Percentiles rank a stretch among this genome's conserved stretches.
phyloP scores from a whole-genome alignment of 345 rosid species.

The Hibiscus trionum region DNA sequence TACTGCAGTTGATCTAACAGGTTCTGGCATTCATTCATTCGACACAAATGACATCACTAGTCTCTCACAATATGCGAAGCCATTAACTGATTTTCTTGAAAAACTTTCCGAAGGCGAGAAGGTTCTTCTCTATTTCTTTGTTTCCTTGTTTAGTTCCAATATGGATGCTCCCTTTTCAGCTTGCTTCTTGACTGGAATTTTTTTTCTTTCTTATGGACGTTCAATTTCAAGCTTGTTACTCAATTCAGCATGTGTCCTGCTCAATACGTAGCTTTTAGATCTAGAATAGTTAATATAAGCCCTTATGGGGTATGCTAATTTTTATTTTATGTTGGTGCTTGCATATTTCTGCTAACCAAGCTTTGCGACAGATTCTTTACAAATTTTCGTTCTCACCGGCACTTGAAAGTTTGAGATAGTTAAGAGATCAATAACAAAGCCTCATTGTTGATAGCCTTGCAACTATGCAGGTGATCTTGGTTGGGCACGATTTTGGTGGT shows the following conservation, averaged over 20 bases:
- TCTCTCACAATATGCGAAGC: slow-evolving; percentile 80
- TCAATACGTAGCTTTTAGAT: not conserved
- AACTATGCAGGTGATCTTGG: slow-evolving; percentile 72
- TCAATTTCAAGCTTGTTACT: not conserved
- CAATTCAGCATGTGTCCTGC: slow-evolving; percentile 8
- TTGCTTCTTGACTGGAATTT: not conserved
- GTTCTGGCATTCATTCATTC: slow-evolving; percentile 79
- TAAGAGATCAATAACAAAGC: not conserved
- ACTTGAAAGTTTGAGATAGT: not conserved
- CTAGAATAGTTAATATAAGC: not conserved
- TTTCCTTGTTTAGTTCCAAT: not conserved
- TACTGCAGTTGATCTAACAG: slow-evolving; percentile 82
- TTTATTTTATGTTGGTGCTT: not conserved
- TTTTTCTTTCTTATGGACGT: not conserved
- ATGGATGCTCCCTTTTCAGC: slow-evolving; percentile 3
- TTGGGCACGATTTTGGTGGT: slow-evolving; percentile 94
- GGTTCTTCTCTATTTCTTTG: slow-evolving; percentile 33
- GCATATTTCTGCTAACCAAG: not conserved
- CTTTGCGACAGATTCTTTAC: not conserved
- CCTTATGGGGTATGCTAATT: not conserved
- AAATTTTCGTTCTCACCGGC: not conserved
- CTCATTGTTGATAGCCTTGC: slow-evolving; percentile 3
- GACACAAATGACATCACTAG: slow-evolving; percentile 58
- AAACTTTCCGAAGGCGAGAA: slow-evolving; percentile 61
- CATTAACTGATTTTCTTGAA: slow-evolving; percentile 69